A percentile compares a stretch with the other conserved stretches of the same genome.
These are phyloP conservation scores for Heliamphora exappendiculata DNA, from an alignment of 148 eudicot genomes.

Conservation along the genomic window DNA sequence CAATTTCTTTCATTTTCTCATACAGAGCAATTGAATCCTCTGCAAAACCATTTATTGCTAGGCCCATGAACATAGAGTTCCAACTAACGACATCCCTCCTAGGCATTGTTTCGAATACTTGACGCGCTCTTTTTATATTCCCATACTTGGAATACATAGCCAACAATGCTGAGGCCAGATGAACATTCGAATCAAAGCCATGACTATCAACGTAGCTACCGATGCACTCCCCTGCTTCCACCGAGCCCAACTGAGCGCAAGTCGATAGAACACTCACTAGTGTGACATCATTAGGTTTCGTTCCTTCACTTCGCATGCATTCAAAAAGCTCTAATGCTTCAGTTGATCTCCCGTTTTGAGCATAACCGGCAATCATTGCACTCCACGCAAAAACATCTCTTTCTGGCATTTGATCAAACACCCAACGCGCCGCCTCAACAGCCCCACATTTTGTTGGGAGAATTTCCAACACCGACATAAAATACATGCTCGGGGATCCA, in stretches of 20 bases:
- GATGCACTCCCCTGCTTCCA: slow-evolving; percentile 37
- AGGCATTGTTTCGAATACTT: slow-evolving; percentile 32
- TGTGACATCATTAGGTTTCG: slow-evolving; percentile 48
- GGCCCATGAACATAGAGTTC: slow-evolving; percentile 55
- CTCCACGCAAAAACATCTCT: slow-evolving; percentile 53
- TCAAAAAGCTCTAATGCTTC: slow-evolving; percentile 54
- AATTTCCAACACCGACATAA: too few relatives aligned
- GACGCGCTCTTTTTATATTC: slow-evolving; percentile 32
- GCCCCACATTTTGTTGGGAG: slow-evolving; percentile 63
- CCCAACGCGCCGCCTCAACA: slow-evolving; percentile 44
- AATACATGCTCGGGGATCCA: too few relatives aligned
- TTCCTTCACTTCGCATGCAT: slow-evolving; percentile 28
- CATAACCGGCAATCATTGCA: slow-evolving; percentile 60
- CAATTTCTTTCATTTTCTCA: slow-evolving; percentile 31
- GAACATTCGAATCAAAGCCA: slow-evolving; percentile 29
- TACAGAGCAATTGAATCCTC: slow-evolving; percentile 29
- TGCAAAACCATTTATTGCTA: slow-evolving; percentile 48
- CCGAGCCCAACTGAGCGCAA: slow-evolving; percentile 50
- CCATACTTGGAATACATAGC: slow-evolving; percentile 55
- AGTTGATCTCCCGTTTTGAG: slow-evolving; percentile 43
- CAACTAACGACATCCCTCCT: slow-evolving; percentile 46
- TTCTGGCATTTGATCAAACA: slow-evolving; percentile 40
- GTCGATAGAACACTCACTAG: slow-evolving; percentile 51
- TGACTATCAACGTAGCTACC: slow-evolving; percentile 33
- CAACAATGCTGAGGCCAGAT: slow-evolving; percentile 42